Evolutionary conservation across 2,329 filamentous ascomycete species (phyloP).

Genomic region (Venturiaceae sp.): DNA sequence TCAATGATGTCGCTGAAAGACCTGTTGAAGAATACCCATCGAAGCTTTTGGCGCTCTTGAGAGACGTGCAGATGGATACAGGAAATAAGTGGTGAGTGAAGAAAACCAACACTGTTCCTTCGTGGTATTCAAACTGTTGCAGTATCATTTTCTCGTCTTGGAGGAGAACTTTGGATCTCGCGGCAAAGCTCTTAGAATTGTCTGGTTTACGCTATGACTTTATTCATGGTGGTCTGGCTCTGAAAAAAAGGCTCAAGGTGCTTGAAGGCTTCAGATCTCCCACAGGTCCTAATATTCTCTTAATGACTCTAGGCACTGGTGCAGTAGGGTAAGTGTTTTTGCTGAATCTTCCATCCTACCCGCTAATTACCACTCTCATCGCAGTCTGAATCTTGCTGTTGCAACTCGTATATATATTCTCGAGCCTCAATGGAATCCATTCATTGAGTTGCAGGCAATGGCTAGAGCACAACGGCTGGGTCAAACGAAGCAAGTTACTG

Average conservation of each 20-base stretch:
- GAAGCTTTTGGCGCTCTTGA: background rate
- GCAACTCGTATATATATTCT: conserved; percentile 7
- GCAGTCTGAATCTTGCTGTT: conserved; percentile 4
- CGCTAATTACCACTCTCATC: background rate
- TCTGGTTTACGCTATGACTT: conserved; percentile 26
- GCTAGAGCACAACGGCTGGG: conserved; percentile 6
- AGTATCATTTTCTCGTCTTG: conserved; percentile 45
- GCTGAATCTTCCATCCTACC: background rate
- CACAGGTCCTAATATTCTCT: conserved; percentile 28
- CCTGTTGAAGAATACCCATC: background rate
- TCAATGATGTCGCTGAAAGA: background rate
- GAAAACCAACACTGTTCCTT: background rate
- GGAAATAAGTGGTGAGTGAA: background rate
- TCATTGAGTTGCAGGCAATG: conserved; percentile 8
- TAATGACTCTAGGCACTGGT: conserved; percentile 42
- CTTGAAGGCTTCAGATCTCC: conserved; percentile 32
- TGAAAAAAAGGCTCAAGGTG: conserved; percentile 30
- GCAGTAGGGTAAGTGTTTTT: conserved; percentile 34
- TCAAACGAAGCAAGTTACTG: conserved; percentile 4
- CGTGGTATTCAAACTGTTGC: background rate
- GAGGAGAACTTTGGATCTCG: conserved; percentile 38
- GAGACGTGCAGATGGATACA: background rate
- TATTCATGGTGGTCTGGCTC: conserved; percentile 38
- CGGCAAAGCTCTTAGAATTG: conserved; percentile 18
- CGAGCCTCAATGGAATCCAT: conserved; percentile 10